phyloP scores from a whole-genome alignment of 129 eudicot genomes.

The Flaveria bidentis region DNA sequence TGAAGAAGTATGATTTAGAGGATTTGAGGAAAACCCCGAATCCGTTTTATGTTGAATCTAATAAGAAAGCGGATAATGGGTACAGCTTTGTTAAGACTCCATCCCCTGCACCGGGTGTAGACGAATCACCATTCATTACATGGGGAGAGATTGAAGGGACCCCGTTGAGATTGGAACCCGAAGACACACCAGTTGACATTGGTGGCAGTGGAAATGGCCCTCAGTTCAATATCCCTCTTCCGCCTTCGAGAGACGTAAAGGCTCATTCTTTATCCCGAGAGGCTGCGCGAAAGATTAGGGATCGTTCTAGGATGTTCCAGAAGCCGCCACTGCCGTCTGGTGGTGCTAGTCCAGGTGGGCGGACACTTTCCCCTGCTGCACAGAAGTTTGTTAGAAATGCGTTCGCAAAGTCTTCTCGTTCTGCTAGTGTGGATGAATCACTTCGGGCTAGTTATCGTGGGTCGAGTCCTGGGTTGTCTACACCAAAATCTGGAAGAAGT shows the following conservation, averaged over 20 bases:
- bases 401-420: constrained; percentile 74
- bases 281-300: constrained; percentile 86
- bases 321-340: constrained; percentile 89
- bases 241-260: constrained; percentile 85
- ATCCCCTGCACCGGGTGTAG: constrained; percentile 97
- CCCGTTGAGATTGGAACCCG: constrained; percentile 78
- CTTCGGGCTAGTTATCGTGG: constrained; percentile 96
- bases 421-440: constrained; percentile 82
- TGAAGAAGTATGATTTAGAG: constrained; percentile 83
- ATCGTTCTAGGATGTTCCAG: constrained; percentile 81
- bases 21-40: constrained; percentile 82
- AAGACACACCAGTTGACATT: constrained; percentile 91
- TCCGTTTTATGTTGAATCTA: constrained; percentile 69
- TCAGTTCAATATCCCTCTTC: constrained; percentile 78
- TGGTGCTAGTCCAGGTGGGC: constrained; percentile 81
- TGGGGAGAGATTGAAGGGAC: constrained; percentile 99
- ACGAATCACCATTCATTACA: constrained; percentile 82
- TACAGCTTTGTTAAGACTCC: constrained; percentile 85
- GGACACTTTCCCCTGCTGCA: constrained; percentile 86
- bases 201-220: constrained; percentile 94
- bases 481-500: constrained; percentile 83
- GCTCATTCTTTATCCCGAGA: constrained; percentile 92
- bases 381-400: constrained; percentile 91
- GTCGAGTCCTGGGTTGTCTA: constrained; percentile 68
- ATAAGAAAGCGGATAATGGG: constrained; percentile 80